A percentile compares a stretch with the other conserved stretches of the same genome.
phyloP scores from a whole-genome alignment of 176 grass and related monocot species.

The Cymbopogon citratus region DNA sequence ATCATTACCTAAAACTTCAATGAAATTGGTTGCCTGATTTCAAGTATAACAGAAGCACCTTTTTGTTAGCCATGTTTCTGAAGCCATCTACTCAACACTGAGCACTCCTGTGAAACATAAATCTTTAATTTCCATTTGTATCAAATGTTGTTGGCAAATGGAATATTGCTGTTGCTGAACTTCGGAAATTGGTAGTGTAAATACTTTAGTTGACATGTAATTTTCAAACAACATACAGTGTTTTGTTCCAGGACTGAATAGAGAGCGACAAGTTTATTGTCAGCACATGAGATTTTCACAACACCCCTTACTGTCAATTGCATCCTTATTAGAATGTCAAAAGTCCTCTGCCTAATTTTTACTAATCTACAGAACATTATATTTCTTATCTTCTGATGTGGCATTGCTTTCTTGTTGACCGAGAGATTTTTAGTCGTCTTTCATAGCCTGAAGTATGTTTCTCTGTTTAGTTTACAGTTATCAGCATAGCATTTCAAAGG shows the following conservation, averaged over 20 bases:
- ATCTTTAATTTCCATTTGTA: background rate
- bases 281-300: background rate
- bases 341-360: background rate
- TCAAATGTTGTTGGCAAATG: background rate
- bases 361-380: background rate
- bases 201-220: background rate
- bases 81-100: background rate
- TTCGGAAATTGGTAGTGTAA: background rate
- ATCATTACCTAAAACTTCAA: background rate
- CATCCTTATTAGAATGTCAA: background rate
- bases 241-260: background rate
- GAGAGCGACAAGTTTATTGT: background rate
- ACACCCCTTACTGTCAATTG: background rate
- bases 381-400: background rate
- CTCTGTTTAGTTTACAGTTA: too few relatives aligned
- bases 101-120: background rate
- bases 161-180: background rate
- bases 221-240: background rate
- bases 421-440: background rate
- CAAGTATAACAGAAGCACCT: background rate
- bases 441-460: background rate
- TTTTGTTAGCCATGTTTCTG: background rate
- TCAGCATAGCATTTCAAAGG: slow-evolving; percentile 12
- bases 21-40: background rate
- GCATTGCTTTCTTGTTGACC: background rate